These are phyloP conservation scores for Aspergillus funiculosus DNA, from an alignment of 495 filamentous ascomycete species.

Conservation along the genomic window DNA sequence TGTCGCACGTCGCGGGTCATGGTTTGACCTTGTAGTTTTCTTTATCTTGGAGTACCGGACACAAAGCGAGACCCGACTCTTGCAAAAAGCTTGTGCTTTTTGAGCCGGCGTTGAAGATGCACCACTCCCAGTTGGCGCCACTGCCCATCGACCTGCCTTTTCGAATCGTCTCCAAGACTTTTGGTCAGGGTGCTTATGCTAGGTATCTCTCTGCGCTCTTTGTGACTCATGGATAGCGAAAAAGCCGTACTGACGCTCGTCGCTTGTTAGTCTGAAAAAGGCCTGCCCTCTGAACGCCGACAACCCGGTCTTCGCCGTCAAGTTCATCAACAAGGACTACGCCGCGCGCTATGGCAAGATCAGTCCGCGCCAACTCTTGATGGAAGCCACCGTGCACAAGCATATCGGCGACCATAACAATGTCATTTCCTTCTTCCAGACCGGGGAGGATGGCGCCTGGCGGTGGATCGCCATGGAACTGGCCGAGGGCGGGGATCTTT, in stretches of 20 bases:
- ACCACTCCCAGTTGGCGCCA: slow-evolving; percentile 83
- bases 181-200: slow-evolving; percentile 93
- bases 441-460: slow-evolving; percentile 85
- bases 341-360: slow-evolving; percentile 84
- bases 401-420: slow-evolving; percentile 85
- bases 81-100: no score
- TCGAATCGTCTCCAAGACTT: slow-evolving; percentile 90
- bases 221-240: neutral
- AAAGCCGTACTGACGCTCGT: slow-evolving; percentile 10
- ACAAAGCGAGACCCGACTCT: no score
- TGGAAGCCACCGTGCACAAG: slow-evolving; percentile 84
- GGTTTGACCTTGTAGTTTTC: neutral
- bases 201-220: slow-evolving; percentile 55
- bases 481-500: slow-evolving; percentile 91
- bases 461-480: slow-evolving; percentile 98
- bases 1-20: no score
- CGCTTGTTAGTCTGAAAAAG: slow-evolving; percentile 77
- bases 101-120: no score
- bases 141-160: slow-evolving; percentile 85
- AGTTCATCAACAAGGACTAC: slow-evolving; percentile 97
- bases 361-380: slow-evolving; percentile 74
- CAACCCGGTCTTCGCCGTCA: slow-evolving; percentile 86
- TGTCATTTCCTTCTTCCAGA: slow-evolving; percentile 85
- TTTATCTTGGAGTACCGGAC: no score
- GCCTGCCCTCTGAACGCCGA: slow-evolving; percentile 64